Conservation (phyloP, 192 early-diverging fungal species). For the Podila clonocystis region DNA sequence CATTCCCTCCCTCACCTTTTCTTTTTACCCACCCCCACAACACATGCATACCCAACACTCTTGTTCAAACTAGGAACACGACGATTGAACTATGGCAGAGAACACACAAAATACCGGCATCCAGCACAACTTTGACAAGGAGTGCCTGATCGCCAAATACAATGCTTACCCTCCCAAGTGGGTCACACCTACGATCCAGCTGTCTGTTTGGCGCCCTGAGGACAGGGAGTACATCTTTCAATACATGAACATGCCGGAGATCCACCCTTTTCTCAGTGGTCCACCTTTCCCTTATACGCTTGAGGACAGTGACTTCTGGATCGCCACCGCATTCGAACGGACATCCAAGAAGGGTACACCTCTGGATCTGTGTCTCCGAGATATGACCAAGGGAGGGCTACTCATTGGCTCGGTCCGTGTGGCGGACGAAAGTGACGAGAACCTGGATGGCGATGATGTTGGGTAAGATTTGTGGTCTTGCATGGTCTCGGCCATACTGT, state of each 20-base stretch:
- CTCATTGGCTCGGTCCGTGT: slow-evolving; percentile 17
- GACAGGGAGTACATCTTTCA: background rate
- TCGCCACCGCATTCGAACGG: slow-evolving; percentile 9
- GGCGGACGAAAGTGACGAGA: slow-evolving; percentile 19
- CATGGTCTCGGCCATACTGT: background rate
- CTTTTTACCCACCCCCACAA: no score
- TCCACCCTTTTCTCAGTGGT: slow-evolving; percentile 17
- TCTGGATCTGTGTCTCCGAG: slow-evolving; percentile 9
- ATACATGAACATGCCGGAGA: slow-evolving; percentile 24
- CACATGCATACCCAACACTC: no score
- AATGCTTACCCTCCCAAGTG: background rate
- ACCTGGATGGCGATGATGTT: slow-evolving; percentile 28
- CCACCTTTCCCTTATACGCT: slow-evolving; percentile 33
- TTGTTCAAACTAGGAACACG: no score
- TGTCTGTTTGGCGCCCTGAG: background rate
- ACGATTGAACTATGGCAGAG: no score
- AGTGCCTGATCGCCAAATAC: no score
- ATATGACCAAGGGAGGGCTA: slow-evolving; percentile 29
- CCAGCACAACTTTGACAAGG: no score
- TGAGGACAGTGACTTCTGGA: slow-evolving; percentile 25
- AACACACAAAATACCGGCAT: no score
- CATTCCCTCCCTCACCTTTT: no score
- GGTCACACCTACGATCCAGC: background rate
- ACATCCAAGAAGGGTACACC: slow-evolving; percentile 24
- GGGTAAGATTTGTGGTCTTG: slow-evolving; percentile 19